Percentiles rank a stretch among this genome's conserved stretches.
These are phyloP conservation scores for Cyberlindnera maritima DNA, from an alignment of 805 yeast genomes.

Conservation along the genomic window DNA sequence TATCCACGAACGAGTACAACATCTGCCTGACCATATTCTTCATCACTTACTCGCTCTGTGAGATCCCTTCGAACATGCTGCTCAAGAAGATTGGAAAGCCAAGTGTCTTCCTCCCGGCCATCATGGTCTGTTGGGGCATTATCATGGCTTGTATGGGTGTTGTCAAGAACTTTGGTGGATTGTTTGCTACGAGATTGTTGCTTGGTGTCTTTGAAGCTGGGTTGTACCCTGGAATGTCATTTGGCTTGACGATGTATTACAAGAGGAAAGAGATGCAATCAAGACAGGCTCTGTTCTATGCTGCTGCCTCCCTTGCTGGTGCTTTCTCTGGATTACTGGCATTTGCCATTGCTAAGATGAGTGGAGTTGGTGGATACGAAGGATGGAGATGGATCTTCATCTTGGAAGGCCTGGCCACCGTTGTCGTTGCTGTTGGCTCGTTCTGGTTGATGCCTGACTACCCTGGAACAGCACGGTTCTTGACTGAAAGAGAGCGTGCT, in stretches of 20 bases:
- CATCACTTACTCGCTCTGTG: slow-evolving; percentile 20
- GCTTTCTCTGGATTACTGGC: slow-evolving; percentile 27
- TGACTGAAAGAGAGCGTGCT: slow-evolving; percentile 15
- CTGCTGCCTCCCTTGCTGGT: slow-evolving; percentile 25
- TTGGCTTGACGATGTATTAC: slow-evolving; percentile 26
- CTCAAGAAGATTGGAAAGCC: slow-evolving; percentile 20
- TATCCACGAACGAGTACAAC: slow-evolving; percentile 10
- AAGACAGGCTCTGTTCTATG: slow-evolving; percentile 26
- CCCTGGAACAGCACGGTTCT: slow-evolving; percentile 18
- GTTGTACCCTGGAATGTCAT: slow-evolving; percentile 18
- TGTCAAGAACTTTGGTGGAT: slow-evolving; percentile 14
- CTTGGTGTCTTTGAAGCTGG: slow-evolving; percentile 24
- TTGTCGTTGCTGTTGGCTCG: slow-evolving; percentile 7
- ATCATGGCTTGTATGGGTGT: slow-evolving; percentile 19
- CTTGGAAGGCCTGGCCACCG: slow-evolving; percentile 17
- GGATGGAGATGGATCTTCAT: slow-evolving; percentile 24
- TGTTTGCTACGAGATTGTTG: slow-evolving; percentile 17
- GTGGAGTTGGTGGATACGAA: slow-evolving; percentile 15
- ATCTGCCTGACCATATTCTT: slow-evolving; percentile 17
- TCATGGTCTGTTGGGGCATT: slow-evolving; percentile 18
- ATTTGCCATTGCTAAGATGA: slow-evolving; percentile 16
- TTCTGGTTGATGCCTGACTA: slow-evolving; percentile 17
- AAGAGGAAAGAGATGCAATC: slow-evolving; percentile 24
- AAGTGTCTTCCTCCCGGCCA: slow-evolving; percentile 13
- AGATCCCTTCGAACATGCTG: slow-evolving; percentile 19